Percentiles rank a stretch among this genome's conserved stretches.
Conservation (phyloP, 495 filamentous ascomycete genomes). For the Beverwykella pulmonaria region DNA sequence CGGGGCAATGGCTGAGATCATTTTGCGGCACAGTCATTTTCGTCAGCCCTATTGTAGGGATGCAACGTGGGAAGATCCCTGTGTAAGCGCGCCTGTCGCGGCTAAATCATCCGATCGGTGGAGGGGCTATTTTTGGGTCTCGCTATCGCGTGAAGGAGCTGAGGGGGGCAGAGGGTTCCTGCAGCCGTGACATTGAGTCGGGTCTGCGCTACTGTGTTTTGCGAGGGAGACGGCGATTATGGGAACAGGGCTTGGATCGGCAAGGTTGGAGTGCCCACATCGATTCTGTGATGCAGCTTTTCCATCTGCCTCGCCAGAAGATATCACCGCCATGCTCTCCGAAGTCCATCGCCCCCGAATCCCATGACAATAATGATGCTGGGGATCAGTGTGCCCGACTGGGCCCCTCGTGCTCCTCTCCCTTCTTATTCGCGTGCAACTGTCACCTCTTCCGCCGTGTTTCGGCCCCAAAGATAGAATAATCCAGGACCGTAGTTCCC, state of each 20-base stretch:
- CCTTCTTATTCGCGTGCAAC: neutral
- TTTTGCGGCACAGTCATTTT: constrained; percentile 22
- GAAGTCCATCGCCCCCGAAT: too few species aligned
- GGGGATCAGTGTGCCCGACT: neutral
- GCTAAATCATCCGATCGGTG: constrained; percentile 5
- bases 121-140: constrained; percentile 30
- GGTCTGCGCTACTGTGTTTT: neutral
- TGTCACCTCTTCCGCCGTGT: neutral
- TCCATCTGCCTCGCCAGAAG: too few species aligned
- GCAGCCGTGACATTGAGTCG: constrained; percentile 21
- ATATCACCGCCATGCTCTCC: too few species aligned
- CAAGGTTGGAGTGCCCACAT: constrained; percentile 7
- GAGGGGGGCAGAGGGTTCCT: constrained; percentile 29
- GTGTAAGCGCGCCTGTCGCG: constrained; percentile 18
- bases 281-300: neutral
- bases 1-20: constrained; percentile 29
- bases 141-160: neutral
- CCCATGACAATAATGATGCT: too few species aligned
- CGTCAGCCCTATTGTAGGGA: constrained; percentile 28
- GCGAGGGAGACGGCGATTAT: constrained; percentile 1
- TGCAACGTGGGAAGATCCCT: constrained; percentile 1
- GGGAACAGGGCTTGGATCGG: constrained; percentile 8
- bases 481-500: constrained; percentile 1
- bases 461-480: constrained; percentile 29
- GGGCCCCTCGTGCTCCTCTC: neutral